These are phyloP conservation scores for Leucosporidium yakuticum DNA, from an alignment of 768 basidiomycete species.

Conservation along the genomic window DNA sequence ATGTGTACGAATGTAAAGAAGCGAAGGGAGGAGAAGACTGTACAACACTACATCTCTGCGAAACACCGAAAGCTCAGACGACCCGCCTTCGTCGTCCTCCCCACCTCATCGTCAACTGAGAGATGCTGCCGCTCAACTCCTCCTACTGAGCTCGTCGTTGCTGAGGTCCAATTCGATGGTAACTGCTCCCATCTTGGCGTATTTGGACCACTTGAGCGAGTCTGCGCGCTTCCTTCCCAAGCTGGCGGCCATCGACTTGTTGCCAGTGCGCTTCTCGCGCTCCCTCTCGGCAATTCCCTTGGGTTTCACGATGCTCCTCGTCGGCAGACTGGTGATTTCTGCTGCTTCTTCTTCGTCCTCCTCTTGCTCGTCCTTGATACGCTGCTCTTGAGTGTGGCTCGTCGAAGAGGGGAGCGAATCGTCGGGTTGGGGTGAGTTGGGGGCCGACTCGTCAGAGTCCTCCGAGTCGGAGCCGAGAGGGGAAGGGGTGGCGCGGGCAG, in stretches of 20 bases:
- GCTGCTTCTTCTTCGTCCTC: too few relatives aligned
- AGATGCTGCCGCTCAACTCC: neutral
- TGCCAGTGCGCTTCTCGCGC: neutral
- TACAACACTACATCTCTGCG: neutral
- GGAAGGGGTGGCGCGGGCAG: too few relatives aligned
- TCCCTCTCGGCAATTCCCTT: conserved; percentile 3
- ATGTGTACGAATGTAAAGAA: neutral
- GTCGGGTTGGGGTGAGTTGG: too few relatives aligned
- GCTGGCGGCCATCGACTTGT: conserved; percentile 10
- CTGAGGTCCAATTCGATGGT: conserved; percentile 26
- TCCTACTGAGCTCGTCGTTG: conserved; percentile 24
- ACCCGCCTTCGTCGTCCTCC: neutral
- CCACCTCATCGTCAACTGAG: neutral
- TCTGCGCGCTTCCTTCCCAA: conserved; percentile 25
- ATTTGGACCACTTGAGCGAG: conserved; percentile 34
- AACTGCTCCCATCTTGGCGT: conserved; percentile 16
- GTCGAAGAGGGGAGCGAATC: too few relatives aligned
- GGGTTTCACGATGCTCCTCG: neutral
- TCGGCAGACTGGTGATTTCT: too few relatives aligned
- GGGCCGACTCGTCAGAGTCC: too few relatives aligned
- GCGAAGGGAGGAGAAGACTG: neutral
- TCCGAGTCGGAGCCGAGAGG: too few relatives aligned
- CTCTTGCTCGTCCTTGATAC: too few relatives aligned
- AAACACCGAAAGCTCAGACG: neutral
- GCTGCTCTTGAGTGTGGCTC: too few relatives aligned